Evolutionary conservation across 495 filamentous ascomycete species (phyloP), one percentile per base, ranked within the genome.

Genomic region (Staphylotrichum longicolle): DNA sequence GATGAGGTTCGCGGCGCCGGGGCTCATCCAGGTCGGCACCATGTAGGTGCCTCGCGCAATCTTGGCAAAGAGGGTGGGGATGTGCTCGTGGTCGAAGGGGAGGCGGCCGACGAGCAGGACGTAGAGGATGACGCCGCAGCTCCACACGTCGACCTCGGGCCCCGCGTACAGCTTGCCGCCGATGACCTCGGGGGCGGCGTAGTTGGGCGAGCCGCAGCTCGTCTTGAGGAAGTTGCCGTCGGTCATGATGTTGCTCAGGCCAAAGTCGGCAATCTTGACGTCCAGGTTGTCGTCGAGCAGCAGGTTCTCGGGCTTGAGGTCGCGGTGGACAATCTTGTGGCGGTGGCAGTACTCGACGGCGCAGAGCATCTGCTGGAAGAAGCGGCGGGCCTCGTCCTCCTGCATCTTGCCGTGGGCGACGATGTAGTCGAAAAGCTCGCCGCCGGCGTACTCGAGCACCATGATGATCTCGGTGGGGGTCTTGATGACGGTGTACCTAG

Each of bases 321-420:
- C 94, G 73, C 94, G 88, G 74, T 98, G 94, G 12, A 97, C 94
- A 66, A 98, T 96, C 75, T 98, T 98, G 78, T 98, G 95, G 62
- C 94, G 84, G 76, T 98, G 94, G 74, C 94, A 98, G 76, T 98
- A 98, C 70, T 98, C 94, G 54, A 98, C 95, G 20, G 94, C 95
- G 70, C 93, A 96, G n/a, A 97, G 91, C 68, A 98, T 98, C 74
- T 98, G 94, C 72, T 98, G 94, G 75, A 98, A 98, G 77, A 98
- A 98, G 66, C 93, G 89, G 51, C 94, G 86, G 46, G 95, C 94
- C 66, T 93, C 86, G 62, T 88, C 85, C 74, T 98, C 94, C 44
- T 86, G 80, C 82, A 97, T 91, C 74, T 87, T 89, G 53, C 94
- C 95, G 64, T 95, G 82, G 67, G 88, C 83, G 60, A 98, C 94